Conservation (phyloP, 441 rosid genomes). For the Gossypium schwendimanii region DNA sequence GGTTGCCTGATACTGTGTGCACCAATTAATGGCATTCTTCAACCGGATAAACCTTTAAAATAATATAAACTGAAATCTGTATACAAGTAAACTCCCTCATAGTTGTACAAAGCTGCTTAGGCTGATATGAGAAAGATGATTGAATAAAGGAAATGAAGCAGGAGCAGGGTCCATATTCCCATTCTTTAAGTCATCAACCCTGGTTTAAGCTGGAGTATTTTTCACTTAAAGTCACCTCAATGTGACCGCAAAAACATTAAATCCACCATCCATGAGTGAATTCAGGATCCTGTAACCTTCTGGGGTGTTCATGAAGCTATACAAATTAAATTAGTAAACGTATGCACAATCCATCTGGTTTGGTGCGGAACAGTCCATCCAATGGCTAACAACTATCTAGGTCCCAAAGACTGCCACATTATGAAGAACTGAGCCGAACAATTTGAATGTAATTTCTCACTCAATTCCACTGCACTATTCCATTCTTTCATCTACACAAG, state of each 20-base stretch:
- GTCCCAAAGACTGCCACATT: conserved; percentile 50
- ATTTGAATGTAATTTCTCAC: conserved; percentile 26
- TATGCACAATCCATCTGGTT: conserved; percentile 35
- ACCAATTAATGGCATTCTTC: conserved; percentile 35
- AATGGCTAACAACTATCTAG: no score
- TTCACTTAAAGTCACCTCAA: conserved; percentile 37
- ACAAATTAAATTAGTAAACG: conserved; percentile 19
- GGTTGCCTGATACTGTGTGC: conserved; percentile 34
- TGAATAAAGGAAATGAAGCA: conserved; percentile 36
- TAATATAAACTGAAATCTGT: conserved; percentile 35
- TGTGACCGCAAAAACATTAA: conserved; percentile 32
- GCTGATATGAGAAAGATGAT: conserved; percentile 42
- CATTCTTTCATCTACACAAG: conserved; percentile 31
- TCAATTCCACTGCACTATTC: conserved; percentile 31
- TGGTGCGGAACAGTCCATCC: neutral
- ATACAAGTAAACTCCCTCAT: conserved; percentile 51
- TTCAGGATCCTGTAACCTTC: conserved; percentile 36
- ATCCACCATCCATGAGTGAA: conserved; percentile 31
- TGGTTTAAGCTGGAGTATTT: conserved; percentile 40
- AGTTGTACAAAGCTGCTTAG: conserved; percentile 39
- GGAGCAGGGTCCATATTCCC: conserved; percentile 18
- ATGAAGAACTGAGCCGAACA: conserved; percentile 45
- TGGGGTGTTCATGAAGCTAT: conserved; percentile 37
- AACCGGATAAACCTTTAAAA: conserved; percentile 27
- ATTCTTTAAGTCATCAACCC: conserved; percentile 31